These are phyloP conservation scores for Diaporthe velutina DNA, from an alignment of 2,329 filamentous ascomycete species.

Conservation along the genomic window DNA sequence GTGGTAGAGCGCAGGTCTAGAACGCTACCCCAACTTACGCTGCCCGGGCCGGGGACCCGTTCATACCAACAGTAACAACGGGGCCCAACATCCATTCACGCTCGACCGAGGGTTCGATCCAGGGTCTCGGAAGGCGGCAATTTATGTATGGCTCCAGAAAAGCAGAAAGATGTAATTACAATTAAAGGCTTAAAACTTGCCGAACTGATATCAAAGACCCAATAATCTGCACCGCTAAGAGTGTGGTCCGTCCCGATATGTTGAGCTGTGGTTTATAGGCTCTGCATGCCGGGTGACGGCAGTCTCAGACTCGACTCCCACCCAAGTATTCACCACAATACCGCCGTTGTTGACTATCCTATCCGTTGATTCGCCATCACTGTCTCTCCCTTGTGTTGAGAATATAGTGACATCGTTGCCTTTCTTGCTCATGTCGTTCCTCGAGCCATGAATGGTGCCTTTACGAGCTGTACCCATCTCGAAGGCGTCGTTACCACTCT, in stretches of 20 bases:
- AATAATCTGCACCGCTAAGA: background rate
- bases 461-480: conserved; percentile 25
- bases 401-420: conserved; percentile 30
- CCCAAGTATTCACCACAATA: conserved; percentile 21
- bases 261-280: background rate
- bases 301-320: conserved; percentile 15
- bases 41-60: background rate
- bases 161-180: background rate
- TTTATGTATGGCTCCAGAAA: background rate
- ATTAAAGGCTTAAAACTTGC: background rate
- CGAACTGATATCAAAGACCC: background rate
- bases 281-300: background rate
- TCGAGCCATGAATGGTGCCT: background rate
- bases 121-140: background rate
- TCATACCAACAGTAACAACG: background rate
- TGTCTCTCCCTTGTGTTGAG: conserved; percentile 7
- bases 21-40: background rate
- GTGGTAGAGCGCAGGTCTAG: background rate
- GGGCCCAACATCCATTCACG: background rate
- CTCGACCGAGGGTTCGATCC: background rate
- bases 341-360: conserved; percentile 8
- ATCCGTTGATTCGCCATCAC: conserved; percentile 25
- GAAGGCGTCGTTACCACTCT: conserved; percentile 30
- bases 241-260: background rate
- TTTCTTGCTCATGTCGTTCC: background rate